Evolutionary conservation across 1,284 basidiomycete genomes (phyloP), one percentile per base, ranked within the genome.

Genomic region (Dichomitus squalens): DNA sequence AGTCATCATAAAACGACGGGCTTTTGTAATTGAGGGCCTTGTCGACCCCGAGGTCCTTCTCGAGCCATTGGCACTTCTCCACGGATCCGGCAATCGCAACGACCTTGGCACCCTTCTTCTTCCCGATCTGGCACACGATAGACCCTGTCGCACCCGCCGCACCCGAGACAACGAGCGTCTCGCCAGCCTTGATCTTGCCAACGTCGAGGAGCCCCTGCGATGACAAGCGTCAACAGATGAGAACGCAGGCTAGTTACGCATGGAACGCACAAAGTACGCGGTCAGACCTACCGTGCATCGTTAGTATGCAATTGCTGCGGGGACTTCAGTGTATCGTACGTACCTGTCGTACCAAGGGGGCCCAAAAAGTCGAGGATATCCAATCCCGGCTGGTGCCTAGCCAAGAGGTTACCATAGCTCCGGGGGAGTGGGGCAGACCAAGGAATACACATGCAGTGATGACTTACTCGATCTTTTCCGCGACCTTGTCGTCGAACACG

Each of bases 21-120:
- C 84, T 85, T 75, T 96, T 97, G 78, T 98, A 97, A 73, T 97
- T 92, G 69, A 97, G 76, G 0, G 88, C 91, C 53, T 81, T 83
- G 66, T 95, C 92, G 47, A 92, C 88, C 16, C 93, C 93, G 25
- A 96, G 73, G 53, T 93, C 90, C 46, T 85, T 79, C 70, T 87
- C 82, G 35, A 97, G 84, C 86, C 92, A 94, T 7, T 79, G 75
- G 71, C 91, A 93, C 73, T 98, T 98, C 33, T 92, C 92, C 9
- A 80, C 69, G 0, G 85, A 84, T 18, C 90, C 89, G 0, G 88
- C 93, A 63, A 95, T 91, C 11, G 87, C 95, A 63, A 94, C 87
- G 49, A 97, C 94, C 62, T 85, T 90, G 34, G 88, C 88, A 33
- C 90, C 90, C 18, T 78, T 75, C 47, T 82, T 78, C 70, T 90